phyloP scores from a whole-genome alignment of 148 eudicot genomes.

The Rhododendron simsii region DNA sequence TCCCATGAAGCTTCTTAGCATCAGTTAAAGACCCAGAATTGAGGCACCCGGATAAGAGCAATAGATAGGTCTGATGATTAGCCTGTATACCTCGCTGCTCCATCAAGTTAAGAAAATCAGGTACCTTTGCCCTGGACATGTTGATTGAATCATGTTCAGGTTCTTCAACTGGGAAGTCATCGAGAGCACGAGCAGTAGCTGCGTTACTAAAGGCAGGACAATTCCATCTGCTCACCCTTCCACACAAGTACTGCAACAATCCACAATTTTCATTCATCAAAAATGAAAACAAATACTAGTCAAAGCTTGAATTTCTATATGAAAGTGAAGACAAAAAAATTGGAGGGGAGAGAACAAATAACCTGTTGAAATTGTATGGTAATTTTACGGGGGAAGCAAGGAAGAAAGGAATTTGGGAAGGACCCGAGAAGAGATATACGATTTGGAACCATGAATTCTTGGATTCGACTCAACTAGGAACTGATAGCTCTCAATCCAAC shows the following conservation, averaged over 20 bases:
- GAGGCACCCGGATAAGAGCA: conserved; percentile 52
- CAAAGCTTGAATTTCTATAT: not conserved
- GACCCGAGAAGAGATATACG: not conserved
- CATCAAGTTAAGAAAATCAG: conserved; percentile 7
- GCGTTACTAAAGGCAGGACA: conserved; percentile 12
- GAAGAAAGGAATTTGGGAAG: conserved; percentile 15
- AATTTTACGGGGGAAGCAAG: conserved; percentile 5
- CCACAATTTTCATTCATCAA: not conserved
- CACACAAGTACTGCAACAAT: conserved; percentile 17
- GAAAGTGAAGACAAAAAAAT: not conserved
- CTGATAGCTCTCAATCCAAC: not conserved
- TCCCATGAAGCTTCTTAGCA: conserved; percentile 54
- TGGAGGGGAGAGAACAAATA: not conserved
- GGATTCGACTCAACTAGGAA: conserved; percentile 7
- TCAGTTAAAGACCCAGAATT: conserved; percentile 42
- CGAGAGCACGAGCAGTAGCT: conserved; percentile 12
- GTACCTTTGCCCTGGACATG: not conserved
- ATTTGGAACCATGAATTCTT: conserved; percentile 14
- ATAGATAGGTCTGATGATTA: conserved; percentile 53
- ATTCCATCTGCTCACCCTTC: conserved; percentile 9
- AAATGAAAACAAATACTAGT: not conserved
- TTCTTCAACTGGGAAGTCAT: conserved; percentile 17
- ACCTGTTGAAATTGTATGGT: conserved; percentile 17
- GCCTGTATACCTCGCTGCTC: conserved; percentile 24
- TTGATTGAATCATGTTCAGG: conserved; percentile 3